A percentile compares a stretch with the other conserved stretches of the same genome.
phyloP scores from a whole-genome alignment of 768 basidiomycete species.

The Boletus subcaerulescens region DNA sequence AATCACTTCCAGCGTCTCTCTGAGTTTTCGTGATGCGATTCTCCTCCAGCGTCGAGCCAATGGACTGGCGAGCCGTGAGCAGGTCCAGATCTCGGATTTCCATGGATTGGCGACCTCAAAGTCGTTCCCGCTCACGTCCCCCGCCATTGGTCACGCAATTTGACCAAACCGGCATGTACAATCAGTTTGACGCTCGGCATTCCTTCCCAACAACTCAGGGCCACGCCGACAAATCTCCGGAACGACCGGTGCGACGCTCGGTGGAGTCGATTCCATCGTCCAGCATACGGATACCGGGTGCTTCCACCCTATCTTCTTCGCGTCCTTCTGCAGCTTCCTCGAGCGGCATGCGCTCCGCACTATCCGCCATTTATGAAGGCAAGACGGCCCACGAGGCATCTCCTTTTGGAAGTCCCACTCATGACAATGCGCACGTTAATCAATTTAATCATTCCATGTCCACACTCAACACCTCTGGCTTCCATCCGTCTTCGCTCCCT shows the following conservation, averaged over 20 bases:
- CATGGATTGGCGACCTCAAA: constrained; percentile 87
- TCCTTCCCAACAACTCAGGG: constrained; percentile 39
- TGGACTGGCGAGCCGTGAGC: constrained; percentile 95
- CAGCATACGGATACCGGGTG: constrained; percentile 39
- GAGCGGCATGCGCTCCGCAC: constrained; percentile 38
- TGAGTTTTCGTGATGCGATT: constrained; percentile 25
- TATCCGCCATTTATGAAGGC: constrained; percentile 49
- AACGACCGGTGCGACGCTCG: constrained; percentile 23
- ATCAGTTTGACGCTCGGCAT: constrained; percentile 42
- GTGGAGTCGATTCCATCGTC: constrained; percentile 24
- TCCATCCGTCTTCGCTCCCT: constrained; percentile 73
- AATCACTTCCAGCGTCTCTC: constrained; percentile 19
- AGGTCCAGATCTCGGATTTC: constrained; percentile 86
- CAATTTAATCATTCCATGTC: constrained; percentile 40
- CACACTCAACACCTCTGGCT: constrained; percentile 44
- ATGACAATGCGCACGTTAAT: constrained; percentile 27
- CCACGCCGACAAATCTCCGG: constrained; percentile 27
- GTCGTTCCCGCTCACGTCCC: constrained; percentile 75
- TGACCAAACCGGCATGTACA: constrained; percentile 40
- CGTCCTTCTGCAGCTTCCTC: constrained; percentile 47
- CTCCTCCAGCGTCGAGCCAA: constrained; percentile 48
- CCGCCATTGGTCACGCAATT: constrained; percentile 51
- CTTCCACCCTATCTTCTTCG: constrained; percentile 43
- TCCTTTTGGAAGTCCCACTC: constrained; percentile 38
- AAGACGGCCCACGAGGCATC: constrained; percentile 33